Conservation (phyloP, 805 yeast genomes). For the Suhomyces xylopsoci region DNA sequence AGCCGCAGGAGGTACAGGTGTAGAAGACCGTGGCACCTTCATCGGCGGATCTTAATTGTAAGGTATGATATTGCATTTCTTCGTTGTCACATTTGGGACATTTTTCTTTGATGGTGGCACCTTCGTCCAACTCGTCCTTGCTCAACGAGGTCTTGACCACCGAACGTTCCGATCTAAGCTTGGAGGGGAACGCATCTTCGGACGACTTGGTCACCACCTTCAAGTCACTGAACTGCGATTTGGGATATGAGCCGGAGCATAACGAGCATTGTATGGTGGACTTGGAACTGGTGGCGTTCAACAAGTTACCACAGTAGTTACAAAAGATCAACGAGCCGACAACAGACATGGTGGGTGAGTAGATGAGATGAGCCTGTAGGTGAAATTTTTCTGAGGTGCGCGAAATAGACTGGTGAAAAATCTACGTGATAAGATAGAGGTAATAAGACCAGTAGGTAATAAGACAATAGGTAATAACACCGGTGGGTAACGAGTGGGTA, state of each 20-base stretch:
- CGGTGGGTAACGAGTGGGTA: too few species aligned
- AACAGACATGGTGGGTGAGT: constrained; percentile 62
- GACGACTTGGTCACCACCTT: constrained; percentile 86
- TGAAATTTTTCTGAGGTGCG: neutral
- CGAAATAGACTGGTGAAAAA: neutral
- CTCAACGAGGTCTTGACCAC: constrained; percentile 83
- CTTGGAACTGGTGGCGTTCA: constrained; percentile 60
- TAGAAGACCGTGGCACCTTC: constrained; percentile 99
- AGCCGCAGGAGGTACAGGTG: constrained; percentile 91
- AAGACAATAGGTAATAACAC: too few species aligned
- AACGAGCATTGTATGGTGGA: constrained; percentile 54
- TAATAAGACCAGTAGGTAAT: too few species aligned
- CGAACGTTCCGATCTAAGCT: constrained; percentile 74
- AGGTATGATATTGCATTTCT: constrained; percentile 96
- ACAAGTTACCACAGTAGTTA: constrained; percentile 83
- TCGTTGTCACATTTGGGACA: constrained; percentile 99
- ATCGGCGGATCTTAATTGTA: constrained; percentile 96
- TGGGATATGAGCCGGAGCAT: constrained; percentile 43
- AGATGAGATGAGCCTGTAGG: neutral
- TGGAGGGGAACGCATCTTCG: constrained; percentile 91
- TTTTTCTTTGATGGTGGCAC: constrained; percentile 94
- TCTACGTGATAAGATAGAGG: too few species aligned
- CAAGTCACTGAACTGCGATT: constrained; percentile 63
- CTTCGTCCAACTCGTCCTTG: constrained; percentile 80
- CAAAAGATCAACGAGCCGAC: constrained; percentile 96